Base-by-base conservation (phyloP, 306 rosid species). In the Cucurbita maxima region DNA sequence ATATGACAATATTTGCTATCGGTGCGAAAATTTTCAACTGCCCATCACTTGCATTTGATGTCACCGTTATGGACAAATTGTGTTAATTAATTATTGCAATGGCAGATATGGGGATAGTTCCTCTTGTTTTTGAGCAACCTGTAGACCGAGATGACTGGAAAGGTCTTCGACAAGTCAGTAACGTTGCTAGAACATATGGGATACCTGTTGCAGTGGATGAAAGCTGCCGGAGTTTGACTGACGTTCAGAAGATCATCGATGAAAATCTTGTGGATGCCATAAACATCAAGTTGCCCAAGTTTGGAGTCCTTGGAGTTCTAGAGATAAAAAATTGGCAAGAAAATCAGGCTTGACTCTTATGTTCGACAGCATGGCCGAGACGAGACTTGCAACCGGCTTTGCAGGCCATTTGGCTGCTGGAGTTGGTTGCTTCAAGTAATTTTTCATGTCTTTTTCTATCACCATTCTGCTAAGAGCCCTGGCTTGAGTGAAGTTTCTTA, bases 321-420 rank as follows among this genome's bases (percentile, higher is more conserved):
- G 61, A 59, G 50, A 61, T 71, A 7, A 59, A 59, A 18, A 57
- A 77, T 11, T 48, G 2, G 76, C 72, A 59, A 58, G 76, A 59
- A 59, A 59, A 47, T 71, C 76, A 9, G 80, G 76, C 53, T 36
- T 59, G 80, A 70, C 47, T 58, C 76, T 77, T 18, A 41, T 71
- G 66, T 13, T 77, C 15, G 80, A 77, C 40, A 71, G 80, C 54
- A 58, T 77, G 63, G 76, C 66, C 5, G 76, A 70, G 80, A 77
- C 80, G 25, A 70, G 76, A 50, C 76, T 77, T 5, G 80, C 53
- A 6, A 77, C 76, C 6, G 80, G 80, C 54, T 77, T 77, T 58
- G 80, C 80, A 57, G 80, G 80, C 44, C 80, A 77, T 77, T 37
- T 77, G 76, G 76, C 80, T 59, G 75, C 76, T 12, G 80, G 80